Percentiles rank a stretch among this genome's conserved stretches.
phyloP scores from a whole-genome alignment of 2,329 filamentous ascomycete genomes.

The Colletotrichum siamense region DNA sequence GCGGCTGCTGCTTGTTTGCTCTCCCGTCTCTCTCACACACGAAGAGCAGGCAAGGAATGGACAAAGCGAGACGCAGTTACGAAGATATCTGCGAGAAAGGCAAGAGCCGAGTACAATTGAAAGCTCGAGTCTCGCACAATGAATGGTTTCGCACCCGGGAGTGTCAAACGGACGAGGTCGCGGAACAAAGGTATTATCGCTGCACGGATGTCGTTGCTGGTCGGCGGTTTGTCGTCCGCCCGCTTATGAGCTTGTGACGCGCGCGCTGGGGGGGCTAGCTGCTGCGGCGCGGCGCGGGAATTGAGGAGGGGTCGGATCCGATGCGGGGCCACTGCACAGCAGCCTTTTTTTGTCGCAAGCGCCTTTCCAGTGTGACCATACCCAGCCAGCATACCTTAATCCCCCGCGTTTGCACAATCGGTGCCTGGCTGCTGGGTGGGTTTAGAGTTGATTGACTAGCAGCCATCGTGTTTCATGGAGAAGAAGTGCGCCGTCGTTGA shows the following conservation, averaged over 20 bases:
- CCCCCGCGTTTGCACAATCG: neutral
- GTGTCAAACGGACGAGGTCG: neutral
- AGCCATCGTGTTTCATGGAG: neutral
- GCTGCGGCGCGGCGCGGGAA: neutral
- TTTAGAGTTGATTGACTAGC: neutral
- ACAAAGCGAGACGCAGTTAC: neutral
- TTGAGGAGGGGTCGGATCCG: neutral
- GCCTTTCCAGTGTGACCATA: neutral
- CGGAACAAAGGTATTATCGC: neutral
- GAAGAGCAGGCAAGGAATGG: neutral
- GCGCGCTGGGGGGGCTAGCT: neutral
- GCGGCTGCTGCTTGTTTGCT: neutral
- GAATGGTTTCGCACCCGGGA: neutral
- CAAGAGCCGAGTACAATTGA: neutral
- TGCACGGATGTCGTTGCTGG: slow-evolving; percentile 1
- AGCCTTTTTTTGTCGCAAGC: neutral
- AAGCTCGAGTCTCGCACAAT: neutral
- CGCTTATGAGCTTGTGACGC: neutral
- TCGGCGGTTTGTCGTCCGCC: neutral
- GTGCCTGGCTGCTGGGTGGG: neutral
- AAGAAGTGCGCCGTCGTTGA: neutral
- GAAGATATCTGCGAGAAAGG: neutral
- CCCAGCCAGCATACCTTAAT: neutral
- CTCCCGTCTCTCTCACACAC: neutral
- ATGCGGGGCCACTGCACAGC: neutral